Conservation (phyloP, 2,329 filamentous ascomycete genomes). For the Didymella keratinophila region DNA sequence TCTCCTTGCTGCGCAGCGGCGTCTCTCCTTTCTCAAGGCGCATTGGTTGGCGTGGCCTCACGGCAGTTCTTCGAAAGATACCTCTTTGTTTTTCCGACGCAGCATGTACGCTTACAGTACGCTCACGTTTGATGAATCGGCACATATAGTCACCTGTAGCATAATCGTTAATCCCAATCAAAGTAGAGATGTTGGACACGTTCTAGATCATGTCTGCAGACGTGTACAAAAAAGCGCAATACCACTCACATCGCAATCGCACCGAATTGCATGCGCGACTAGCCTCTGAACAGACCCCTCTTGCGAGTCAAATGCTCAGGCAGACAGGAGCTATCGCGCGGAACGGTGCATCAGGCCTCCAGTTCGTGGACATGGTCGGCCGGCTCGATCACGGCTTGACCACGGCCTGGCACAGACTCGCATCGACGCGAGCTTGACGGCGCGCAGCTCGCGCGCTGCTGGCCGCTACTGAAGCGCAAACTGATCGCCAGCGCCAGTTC, state of each 20-base stretch:
- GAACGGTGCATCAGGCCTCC: conserved; percentile 10
- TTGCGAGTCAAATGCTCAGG: conserved; percentile 6
- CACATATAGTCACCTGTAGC: conserved; percentile 13
- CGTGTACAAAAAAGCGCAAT: neutral
- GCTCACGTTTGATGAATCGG: conserved; percentile 22
- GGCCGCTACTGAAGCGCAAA: conserved; percentile 3
- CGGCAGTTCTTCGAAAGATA: conserved; percentile 29
- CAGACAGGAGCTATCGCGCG: neutral
- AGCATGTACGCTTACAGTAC: conserved; percentile 14
- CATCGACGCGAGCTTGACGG: neutral
- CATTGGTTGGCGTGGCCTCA: conserved; percentile 20
- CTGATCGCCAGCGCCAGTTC: conserved; percentile 12
- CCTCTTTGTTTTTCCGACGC: conserved; percentile 27
- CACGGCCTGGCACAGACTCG: conserved; percentile 1
- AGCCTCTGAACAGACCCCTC: neutral
- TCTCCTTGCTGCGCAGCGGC: conserved; percentile 1
- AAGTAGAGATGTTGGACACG: neutral
- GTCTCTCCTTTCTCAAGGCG: conserved; percentile 15
- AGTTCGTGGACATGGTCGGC: conserved; percentile 6
- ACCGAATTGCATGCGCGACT: neutral
- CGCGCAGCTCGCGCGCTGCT: neutral
- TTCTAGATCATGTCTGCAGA: neutral
- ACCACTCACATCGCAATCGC: neutral
- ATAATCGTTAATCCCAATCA: conserved; percentile 17
- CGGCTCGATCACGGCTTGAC: neutral